Conservation (phyloP, 192 early-diverging fungal species). For the Gamsiella multidivaricata region DNA sequence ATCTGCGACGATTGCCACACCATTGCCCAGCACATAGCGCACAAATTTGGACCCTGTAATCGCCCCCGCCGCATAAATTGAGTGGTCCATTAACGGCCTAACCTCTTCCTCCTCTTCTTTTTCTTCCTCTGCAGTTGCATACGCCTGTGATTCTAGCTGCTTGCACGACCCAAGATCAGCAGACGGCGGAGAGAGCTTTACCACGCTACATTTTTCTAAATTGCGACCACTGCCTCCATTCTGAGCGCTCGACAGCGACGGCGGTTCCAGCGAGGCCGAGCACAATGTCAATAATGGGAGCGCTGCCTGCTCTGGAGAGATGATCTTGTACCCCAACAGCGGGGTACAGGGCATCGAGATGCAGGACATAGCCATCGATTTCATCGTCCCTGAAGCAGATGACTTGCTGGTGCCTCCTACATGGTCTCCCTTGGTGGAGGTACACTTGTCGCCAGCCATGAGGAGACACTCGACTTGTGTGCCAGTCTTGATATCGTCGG, state of each 20-base stretch:
- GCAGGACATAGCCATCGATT: slow-evolving; percentile 16
- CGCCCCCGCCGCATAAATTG: slow-evolving; percentile 48
- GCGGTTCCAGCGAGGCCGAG: too few relatives aligned
- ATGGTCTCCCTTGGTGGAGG: too few relatives aligned
- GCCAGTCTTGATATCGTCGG: background rate
- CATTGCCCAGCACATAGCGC: slow-evolving; percentile 50
- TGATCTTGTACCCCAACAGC: slow-evolving; percentile 21
- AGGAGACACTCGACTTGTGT: background rate
- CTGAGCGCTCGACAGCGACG: too few relatives aligned
- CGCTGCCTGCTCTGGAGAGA: slow-evolving; percentile 6
- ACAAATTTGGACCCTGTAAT: slow-evolving; percentile 55
- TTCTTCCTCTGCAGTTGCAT: background rate
- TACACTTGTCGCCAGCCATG: background rate
- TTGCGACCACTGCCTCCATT: too few relatives aligned
- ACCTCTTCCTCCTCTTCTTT: background rate
- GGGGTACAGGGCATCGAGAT: slow-evolving; percentile 52
- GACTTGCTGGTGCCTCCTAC: background rate
- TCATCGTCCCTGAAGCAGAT: background rate
- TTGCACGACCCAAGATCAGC: background rate
- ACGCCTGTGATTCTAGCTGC: background rate
- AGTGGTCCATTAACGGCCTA: slow-evolving; percentile 33
- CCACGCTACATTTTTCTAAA: too few relatives aligned
- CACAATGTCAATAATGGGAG: slow-evolving; percentile 29
- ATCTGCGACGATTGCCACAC: slow-evolving; percentile 42
- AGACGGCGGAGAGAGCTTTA: too few relatives aligned